Percentiles rank a stretch among this genome's conserved stretches.
Conservation (phyloP, 345 rosid genomes). For the Eucalyptus curtisii region DNA sequence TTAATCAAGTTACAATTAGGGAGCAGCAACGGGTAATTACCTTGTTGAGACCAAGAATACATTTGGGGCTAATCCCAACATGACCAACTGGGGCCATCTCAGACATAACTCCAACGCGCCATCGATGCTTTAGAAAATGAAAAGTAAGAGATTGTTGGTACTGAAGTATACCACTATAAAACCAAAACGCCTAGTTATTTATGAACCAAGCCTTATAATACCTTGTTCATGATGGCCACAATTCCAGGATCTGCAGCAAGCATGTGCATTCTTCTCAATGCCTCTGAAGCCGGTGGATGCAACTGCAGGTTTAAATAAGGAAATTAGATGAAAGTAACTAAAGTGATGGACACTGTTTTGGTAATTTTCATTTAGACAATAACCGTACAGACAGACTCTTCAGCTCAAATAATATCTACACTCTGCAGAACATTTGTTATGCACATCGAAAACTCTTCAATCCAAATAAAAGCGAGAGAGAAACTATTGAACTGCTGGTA, state of each 20-base stretch:
- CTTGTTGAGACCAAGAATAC: slow-evolving; percentile 85
- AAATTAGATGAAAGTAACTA: background rate
- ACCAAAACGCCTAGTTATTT: background rate
- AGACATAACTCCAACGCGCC: slow-evolving; percentile 87
- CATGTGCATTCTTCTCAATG: slow-evolving; percentile 89
- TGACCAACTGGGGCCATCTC: slow-evolving; percentile 98
- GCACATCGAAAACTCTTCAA: background rate
- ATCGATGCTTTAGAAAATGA: slow-evolving; percentile 43
- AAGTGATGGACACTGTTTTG: background rate
- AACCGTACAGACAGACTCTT: background rate
- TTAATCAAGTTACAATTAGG: background rate
- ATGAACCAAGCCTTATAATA: background rate
- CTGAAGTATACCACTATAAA: background rate
- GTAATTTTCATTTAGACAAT: background rate
- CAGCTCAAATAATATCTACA: background rate
- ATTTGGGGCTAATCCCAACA: slow-evolving; percentile 85
- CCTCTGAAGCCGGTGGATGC: slow-evolving; percentile 79
- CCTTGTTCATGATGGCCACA: slow-evolving; percentile 87
- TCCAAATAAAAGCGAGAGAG: background rate
- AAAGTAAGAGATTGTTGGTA: background rate
- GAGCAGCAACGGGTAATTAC: slow-evolving; percentile 9
- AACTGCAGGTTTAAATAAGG: slow-evolving; percentile 18
- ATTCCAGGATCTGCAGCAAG: slow-evolving; percentile 97
- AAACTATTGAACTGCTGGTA: background rate
- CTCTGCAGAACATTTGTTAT: background rate